Evolutionary conservation across 2,329 filamentous ascomycete species (phyloP), one percentile per base, ranked within the genome.

Genomic region (Penicillium brasilianum): DNA sequence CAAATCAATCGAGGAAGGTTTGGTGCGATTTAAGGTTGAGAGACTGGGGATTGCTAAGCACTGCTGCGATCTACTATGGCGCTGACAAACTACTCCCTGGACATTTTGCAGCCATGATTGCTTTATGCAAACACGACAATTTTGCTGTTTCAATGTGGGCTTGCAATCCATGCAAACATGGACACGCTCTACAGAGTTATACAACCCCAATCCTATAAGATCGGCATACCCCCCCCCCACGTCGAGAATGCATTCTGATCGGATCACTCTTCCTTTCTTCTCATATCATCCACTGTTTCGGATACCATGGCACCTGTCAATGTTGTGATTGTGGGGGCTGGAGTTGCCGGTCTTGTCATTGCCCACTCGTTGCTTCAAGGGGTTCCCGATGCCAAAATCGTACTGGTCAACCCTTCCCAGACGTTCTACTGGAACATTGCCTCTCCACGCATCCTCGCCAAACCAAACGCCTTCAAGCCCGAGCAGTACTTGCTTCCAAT

Each of bases 391-490:
- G 64, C 73, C 70, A 84, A 84, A 59, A 74, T 88, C 46, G 81
- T 82, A 56, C 75, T 87, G 18, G 78, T 89, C 66, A 82, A 83
- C 58, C 83, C 84, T 4, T 82, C 82, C 14, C 75, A 78, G 4
- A 76, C 81, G 43, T 85, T 83, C 76, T 87, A 79, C 76, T 86
- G 80, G 71, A 81, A 81, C 43, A 73, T 83, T 25, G 84, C 81
- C 1, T 81, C 84, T 2, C 85, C 86, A 0, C 81, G 86, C 36
- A 79, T 82, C 41, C 72, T 86, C 34, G 78, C 81, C 30, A 83
- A 82, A 30, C 78, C 82, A 0, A 71, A 78, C 1, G 76, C 80
- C 28, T 78, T 87, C 59, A 76, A 77, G 2, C 66, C 78, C 4
- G 78, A 82, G 25, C 81, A 85, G 63, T 77, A 81, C 55, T 77